Conservation (phyloP, 192 early-diverging fungal species). For the Linnemannia schmuckeri region DNA sequence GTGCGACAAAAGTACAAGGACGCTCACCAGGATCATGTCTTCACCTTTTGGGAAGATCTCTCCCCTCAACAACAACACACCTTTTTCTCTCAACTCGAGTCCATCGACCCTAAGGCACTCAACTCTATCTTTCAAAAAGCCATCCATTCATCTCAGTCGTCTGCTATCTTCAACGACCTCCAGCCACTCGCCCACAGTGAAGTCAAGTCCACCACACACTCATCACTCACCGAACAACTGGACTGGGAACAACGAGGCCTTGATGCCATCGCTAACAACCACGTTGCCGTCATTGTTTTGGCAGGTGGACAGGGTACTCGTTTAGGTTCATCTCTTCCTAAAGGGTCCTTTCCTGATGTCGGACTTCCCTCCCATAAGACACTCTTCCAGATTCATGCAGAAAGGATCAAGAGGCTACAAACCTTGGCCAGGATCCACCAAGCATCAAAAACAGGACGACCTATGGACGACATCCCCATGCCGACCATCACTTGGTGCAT, state of each 20-base stretch:
- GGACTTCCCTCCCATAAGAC: slow-evolving; percentile 87
- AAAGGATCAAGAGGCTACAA: slow-evolving; percentile 89
- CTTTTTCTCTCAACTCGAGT: slow-evolving; percentile 74
- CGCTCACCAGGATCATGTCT: slow-evolving; percentile 88
- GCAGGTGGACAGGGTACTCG: slow-evolving; percentile 90
- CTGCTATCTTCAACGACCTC: slow-evolving; percentile 52
- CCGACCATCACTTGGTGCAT: slow-evolving; percentile 92
- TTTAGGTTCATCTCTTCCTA: slow-evolving; percentile 81
- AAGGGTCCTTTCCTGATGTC: slow-evolving; percentile 92
- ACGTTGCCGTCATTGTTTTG: slow-evolving; percentile 93
- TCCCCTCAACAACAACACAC: slow-evolving; percentile 61
- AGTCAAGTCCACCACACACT: slow-evolving; percentile 65
- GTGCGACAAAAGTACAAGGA: slow-evolving; percentile 58
- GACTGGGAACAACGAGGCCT: slow-evolving; percentile 79
- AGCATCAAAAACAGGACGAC: not conserved
- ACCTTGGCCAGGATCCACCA: slow-evolving; percentile 59
- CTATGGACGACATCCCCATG: not conserved
- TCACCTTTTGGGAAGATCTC: slow-evolving; percentile 83
- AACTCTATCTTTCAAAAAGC: slow-evolving; percentile 82
- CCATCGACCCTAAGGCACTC: slow-evolving; percentile 79
- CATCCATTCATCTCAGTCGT: slow-evolving; percentile 50
- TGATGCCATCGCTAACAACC: slow-evolving; percentile 78
- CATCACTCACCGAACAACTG: slow-evolving; percentile 56
- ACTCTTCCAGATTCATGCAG: slow-evolving; percentile 92
- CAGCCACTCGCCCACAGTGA: slow-evolving; percentile 75